Conservation (phyloP, 345 rosid genomes). For the Populus simonii region DNA sequence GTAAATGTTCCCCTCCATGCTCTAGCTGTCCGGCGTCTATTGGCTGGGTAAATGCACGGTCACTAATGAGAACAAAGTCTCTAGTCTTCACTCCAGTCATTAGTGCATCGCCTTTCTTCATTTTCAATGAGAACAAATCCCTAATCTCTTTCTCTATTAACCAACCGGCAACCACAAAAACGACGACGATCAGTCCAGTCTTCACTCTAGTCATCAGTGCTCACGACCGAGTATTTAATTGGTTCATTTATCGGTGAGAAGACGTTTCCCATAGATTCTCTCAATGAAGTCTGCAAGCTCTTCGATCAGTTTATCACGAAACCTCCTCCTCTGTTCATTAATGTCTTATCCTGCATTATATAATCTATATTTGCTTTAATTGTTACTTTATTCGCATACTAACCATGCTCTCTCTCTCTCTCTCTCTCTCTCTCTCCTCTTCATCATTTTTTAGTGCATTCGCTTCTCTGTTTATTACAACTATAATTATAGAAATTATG, state of each 20-base stretch:
- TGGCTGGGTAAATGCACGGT: no score
- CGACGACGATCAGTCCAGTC: no score
- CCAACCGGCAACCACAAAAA: no score
- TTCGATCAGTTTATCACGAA: slow-evolving; percentile 47
- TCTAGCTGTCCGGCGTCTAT: no score
- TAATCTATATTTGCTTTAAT: neutral
- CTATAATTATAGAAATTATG: neutral
- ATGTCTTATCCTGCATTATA: neutral
- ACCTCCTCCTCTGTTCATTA: neutral
- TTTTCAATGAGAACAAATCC: no score
- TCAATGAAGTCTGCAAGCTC: slow-evolving; percentile 66
- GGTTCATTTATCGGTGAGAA: slow-evolving; percentile 84
- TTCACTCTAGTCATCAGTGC: no score
- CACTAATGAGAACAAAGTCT: no score
- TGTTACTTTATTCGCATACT: neutral
- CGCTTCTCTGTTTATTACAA: neutral
- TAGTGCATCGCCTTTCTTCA: no score
- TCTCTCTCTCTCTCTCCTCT: neutral
- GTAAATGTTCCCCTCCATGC: no score
- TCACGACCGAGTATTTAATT: slow-evolving; percentile 63
- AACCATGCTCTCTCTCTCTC: no score
- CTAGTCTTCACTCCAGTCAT: no score
- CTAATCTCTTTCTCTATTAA: no score
- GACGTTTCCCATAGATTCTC: slow-evolving; percentile 73
- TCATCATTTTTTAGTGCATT: neutral